Evolutionary conservation across 768 basidiomycete genomes (phyloP).

Genomic region (Rickenella mellea): DNA sequence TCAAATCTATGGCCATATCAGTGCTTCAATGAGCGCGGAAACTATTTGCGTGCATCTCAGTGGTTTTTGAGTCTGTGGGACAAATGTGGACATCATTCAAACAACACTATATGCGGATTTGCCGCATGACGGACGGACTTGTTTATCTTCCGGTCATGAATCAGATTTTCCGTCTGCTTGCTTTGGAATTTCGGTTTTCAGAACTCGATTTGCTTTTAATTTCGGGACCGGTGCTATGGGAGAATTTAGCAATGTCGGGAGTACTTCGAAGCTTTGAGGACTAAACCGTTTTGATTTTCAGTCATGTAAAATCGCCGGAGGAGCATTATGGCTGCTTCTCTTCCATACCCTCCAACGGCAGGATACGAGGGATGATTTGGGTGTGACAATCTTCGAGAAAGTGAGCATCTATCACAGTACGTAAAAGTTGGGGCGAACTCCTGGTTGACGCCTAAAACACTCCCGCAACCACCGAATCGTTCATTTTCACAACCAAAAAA

Average conservation of each 20-base stretch:
- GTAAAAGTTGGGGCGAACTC: constrained; percentile 30
- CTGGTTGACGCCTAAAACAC: constrained; percentile 81
- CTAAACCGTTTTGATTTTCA: constrained; percentile 91
- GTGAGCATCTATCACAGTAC: background rate
- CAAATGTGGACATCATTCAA: too few species aligned
- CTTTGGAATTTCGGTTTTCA: constrained; percentile 68
- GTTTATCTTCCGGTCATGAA: constrained; percentile 7
- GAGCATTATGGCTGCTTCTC: constrained; percentile 83
- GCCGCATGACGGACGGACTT: too few species aligned
- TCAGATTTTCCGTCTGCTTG: background rate
- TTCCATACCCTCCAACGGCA: constrained; percentile 65
- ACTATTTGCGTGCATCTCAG: too few species aligned
- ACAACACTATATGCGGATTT: too few species aligned
- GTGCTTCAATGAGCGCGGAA: too few species aligned
- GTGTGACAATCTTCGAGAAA: constrained; percentile 45
- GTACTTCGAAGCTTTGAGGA: too few species aligned
- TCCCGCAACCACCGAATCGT: constrained; percentile 93
- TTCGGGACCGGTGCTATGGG: constrained; percentile 74
- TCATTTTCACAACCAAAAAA: constrained; percentile 94
- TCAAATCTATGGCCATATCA: too few species aligned
- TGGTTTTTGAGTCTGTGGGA: too few species aligned
- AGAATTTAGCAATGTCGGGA: constrained; percentile 7
- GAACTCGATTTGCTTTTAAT: constrained; percentile 72
- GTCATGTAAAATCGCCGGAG: constrained; percentile 85
- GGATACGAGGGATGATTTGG: constrained; percentile 66